phyloP scores from a whole-genome alignment of 805 yeast genomes.

The Helenozyma baotianmanensis region DNA sequence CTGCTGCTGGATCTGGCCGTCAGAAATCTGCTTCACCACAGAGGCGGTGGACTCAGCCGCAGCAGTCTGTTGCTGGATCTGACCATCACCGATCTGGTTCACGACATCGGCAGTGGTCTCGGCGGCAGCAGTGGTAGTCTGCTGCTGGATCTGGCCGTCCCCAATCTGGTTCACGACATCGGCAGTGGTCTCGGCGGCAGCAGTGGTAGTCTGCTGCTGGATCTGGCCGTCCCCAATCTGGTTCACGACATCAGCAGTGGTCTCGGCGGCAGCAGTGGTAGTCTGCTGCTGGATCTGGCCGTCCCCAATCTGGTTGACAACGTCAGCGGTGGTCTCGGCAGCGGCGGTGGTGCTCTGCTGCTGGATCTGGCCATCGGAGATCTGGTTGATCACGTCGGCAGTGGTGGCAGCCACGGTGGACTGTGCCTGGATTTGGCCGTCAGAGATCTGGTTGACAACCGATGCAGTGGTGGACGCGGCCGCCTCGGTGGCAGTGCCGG shows the following conservation, averaged over 20 bases:
- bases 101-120: conserved; percentile 20
- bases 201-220: conserved; percentile 12
- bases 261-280: conserved; percentile 5
- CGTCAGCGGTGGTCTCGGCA: conserved; percentile 7
- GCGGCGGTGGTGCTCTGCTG: conserved; percentile 17
- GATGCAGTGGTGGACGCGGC: conserved; percentile 29
- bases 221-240: conserved; percentile 16
- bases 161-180: conserved; percentile 22
- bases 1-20: conserved; percentile 21
- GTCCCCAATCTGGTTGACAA: conserved; percentile 13
- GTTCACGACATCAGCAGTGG: conserved; percentile 11
- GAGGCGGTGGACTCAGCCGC: conserved; percentile 14
- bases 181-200: conserved; percentile 20
- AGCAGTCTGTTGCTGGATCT: conserved; percentile 19
- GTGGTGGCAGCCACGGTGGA: conserved; percentile 15
- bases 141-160: conserved; percentile 34
- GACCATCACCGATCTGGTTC: conserved; percentile 24
- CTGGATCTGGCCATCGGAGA: conserved; percentile 8
- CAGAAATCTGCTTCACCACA: conserved; percentile 15
- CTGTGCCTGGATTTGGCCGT: conserved; percentile 13
- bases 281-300: conserved; percentile 16
- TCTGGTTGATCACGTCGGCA: conserved; percentile 41
- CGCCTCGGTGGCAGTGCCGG: conserved; percentile 26
- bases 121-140: conserved; percentile 16
- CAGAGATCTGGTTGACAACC: conserved; percentile 19